Evolutionary conservation across 345 rosid genomes (phyloP), one percentile per base, ranked within the genome.

Genomic region (Firmiana major): DNA sequence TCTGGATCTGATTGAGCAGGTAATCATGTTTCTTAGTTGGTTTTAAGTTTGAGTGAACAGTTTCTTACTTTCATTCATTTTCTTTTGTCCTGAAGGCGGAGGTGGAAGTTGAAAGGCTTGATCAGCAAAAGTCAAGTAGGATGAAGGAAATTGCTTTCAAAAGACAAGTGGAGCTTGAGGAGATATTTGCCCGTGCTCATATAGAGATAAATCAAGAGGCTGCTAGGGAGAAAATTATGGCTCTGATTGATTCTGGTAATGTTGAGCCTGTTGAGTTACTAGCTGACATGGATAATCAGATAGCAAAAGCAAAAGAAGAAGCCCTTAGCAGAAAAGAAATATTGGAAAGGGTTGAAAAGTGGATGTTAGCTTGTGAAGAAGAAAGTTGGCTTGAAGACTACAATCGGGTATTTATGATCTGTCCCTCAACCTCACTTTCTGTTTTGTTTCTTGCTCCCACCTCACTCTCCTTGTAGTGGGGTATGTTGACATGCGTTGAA

Each of bases 361-460:
- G 99, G 99, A 96, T 93, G 98, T 93, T 91, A 53, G 94, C 97
- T 80, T 96, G 98, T 81, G 99, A 96, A 87, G 99, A 96, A 88
- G 99, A 96, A 89, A 94, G 97, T 81, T 96, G 99, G 99, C 93
- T 96, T 26, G 99, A 96, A 77, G 99, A 96, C 77, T 96, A 96
- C 81, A 94, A 88, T 75, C 87, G 98, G 93, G 99, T 93, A 87
- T 16, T 22, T 77, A 55, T 46, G 12, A 46, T 75, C 53, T 26
- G 51, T 21, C 22, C 4, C 42, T 48, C 63, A 13, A 17, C 57
- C 60, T 49, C 13, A 11, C 26, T 62, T 7, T 60, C 26, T 22
- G 34, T 6, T 7, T 58, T n/a, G 36, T 34, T 15, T 24, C 55
- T 58, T 9, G 15, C 8, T 31, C 24, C 63, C 46, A 28, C 9